Evolutionary conservation across 2,329 filamentous ascomycete species (phyloP), one percentile per base, ranked within the genome.

Genomic region (Fusarium anthophilum): DNA sequence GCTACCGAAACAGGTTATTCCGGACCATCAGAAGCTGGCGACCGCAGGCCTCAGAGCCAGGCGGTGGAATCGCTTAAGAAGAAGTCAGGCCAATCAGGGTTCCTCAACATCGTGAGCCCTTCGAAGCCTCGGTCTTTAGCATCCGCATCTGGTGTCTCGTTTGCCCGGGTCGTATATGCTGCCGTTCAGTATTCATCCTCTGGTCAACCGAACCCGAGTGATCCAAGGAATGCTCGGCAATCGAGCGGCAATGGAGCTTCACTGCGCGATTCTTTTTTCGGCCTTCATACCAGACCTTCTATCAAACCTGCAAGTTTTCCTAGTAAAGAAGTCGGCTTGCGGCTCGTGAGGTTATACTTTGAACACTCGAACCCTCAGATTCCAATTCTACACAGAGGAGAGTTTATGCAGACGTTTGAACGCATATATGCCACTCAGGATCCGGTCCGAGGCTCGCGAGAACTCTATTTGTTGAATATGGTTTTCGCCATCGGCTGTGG

Each of bases 321-420:
- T 0, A 91, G 93, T 72, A 91, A 89, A 72, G 90, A 93, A 38
- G 86, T 98, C 6, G 96, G 91, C 2, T 83, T 89, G 62, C 89
- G 91, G 68, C 87, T 98, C 24, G 91, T 94, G 43, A 90, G 91
- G 62, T 88, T 98, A 43, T 98, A 98, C 82, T 98, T 98, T 81
- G 94, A 98, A 83, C 94, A 98, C 81, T 94, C 96, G 3, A 98
- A 98, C 80, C 95, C 96, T 9, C 96, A 98, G 82, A 97, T 98
- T 74, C 96, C 96, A 1, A 94, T 98, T 48, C 86, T 98, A 56
- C 96, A 98, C 80, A 91, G 94, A 43, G 92, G 89, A 38, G 94
- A 98, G 77, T 98, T 98, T 79, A 94, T 95, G 91, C 89, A 92
- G 51, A 91, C 97, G 84, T 93, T 98, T 80, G 92, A 97, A 61